Conservation (phyloP, 2,329 filamentous ascomycete genomes). For the Xylaria multiplex region DNA sequence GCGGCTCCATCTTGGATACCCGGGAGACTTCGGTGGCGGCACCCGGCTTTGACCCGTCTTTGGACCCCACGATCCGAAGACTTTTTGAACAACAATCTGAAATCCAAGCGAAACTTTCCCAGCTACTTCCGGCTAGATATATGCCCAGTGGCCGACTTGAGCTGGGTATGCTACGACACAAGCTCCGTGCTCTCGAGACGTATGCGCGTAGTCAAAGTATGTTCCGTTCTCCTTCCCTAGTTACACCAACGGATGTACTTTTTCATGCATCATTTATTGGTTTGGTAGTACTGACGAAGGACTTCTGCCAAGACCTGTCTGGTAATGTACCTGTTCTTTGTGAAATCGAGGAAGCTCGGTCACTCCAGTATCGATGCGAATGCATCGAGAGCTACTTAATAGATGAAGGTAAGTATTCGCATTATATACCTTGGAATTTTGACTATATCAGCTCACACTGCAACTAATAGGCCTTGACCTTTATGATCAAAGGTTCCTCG, state of each 20-base stretch:
- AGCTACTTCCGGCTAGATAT: constrained; percentile 59
- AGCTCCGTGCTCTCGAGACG: constrained; percentile 60
- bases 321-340: constrained; percentile 59
- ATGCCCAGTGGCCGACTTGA: constrained; percentile 60
- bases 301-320: constrained; percentile 51
- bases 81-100: constrained; percentile 64
- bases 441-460: constrained; percentile 29
- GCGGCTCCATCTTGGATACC: constrained; percentile 46
- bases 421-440: constrained; percentile 13
- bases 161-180: constrained; percentile 66
- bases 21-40: constrained; percentile 47
- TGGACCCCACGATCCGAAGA: constrained; percentile 57
- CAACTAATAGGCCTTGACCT: constrained; percentile 55
- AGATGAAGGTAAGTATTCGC: constrained; percentile 55
- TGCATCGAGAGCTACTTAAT: constrained; percentile 65
- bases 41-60: constrained; percentile 51
- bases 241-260: constrained; percentile 21
- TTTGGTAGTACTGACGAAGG: constrained; percentile 27
- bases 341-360: constrained; percentile 66
- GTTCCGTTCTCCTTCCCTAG: constrained; percentile 40
- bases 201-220: constrained; percentile 63
- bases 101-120: constrained; percentile 61
- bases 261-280: constrained; percentile 12
- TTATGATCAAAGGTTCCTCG: constrained; percentile 53
- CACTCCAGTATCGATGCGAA: constrained; percentile 68